phyloP scores from a whole-genome alignment of 257 asterid species.

The Cynanchum wilfordii region DNA sequence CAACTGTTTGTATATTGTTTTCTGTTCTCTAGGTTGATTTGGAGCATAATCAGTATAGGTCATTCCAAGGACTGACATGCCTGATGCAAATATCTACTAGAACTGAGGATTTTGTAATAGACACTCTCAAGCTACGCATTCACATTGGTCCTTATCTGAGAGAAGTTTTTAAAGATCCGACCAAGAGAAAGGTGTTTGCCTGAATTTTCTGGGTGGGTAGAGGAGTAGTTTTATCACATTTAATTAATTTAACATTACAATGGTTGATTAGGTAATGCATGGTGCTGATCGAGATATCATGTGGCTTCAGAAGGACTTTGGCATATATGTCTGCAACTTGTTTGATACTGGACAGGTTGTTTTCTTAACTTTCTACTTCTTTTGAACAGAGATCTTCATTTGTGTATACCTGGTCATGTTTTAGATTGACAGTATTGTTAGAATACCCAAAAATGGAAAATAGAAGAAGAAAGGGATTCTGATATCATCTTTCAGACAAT shows the following conservation, averaged over 20 bases:
- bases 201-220: constrained; percentile 7
- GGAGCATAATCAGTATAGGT: constrained; percentile 95
- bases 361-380: constrained; percentile 19
- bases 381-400: constrained; percentile 4
- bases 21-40: constrained; percentile 72
- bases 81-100: constrained; percentile 98
- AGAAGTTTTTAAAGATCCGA: constrained; percentile 83
- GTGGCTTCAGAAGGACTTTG: constrained; percentile 97
- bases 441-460: neutral
- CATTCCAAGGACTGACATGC: constrained; percentile 96
- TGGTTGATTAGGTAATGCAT: constrained; percentile 77
- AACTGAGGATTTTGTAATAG: constrained; percentile 87
- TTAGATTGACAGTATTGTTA: neutral
- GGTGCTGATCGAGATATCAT: constrained; percentile 88
- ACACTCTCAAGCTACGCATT: constrained; percentile 83
- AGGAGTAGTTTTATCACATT: constrained; percentile 7
- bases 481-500: neutral
- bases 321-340: constrained; percentile 93
- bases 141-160: constrained; percentile 91
- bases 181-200: constrained; percentile 66
- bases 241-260: constrained; percentile 4
- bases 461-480: neutral
- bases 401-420: neutral
- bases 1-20: constrained; percentile 5
- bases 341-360: constrained; percentile 98